A percentile compares a stretch with the other conserved stretches of the same genome.
Conservation (phyloP, 2,329 filamentous ascomycete species). For the Macroventuria anomochaeta region DNA sequence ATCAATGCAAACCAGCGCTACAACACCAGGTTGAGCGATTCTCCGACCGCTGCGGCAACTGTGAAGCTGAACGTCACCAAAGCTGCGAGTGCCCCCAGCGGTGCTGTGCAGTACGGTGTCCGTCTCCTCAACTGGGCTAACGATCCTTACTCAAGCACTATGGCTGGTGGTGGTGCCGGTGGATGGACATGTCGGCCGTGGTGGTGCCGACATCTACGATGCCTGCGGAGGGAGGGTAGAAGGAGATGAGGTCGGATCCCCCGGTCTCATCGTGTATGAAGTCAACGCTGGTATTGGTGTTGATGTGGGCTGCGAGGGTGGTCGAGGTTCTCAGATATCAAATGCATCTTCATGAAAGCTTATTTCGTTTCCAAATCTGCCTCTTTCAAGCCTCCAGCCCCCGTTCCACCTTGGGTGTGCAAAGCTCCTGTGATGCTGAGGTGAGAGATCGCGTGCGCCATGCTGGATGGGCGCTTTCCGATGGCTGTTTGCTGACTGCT, state of each 20-base stretch:
- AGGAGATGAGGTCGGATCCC: background rate
- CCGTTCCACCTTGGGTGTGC: slow-evolving; percentile 2
- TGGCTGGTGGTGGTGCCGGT: too few relatives aligned
- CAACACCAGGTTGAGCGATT: too few relatives aligned
- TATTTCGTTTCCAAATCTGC: background rate
- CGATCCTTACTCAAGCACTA: slow-evolving; percentile 76
- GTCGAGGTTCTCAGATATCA: background rate
- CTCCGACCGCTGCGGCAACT: too few relatives aligned
- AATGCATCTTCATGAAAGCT: background rate
- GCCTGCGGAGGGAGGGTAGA: background rate
- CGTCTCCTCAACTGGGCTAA: slow-evolving; percentile 68
- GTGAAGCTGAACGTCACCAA: slow-evolving; percentile 54
- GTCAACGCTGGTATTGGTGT: background rate
- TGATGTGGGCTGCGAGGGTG: background rate
- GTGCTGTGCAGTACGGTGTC: slow-evolving; percentile 72
- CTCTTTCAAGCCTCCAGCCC: slow-evolving; percentile 2
- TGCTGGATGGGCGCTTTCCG: background rate
- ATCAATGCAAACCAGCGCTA: slow-evolving; percentile 46
- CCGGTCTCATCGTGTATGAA: background rate
- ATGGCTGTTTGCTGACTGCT: background rate
- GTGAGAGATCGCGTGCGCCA: background rate
- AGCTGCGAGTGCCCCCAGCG: slow-evolving; percentile 66
- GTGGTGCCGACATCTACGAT: too few relatives aligned
- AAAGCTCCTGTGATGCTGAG: background rate
- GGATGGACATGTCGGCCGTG: too few relatives aligned